These are phyloP conservation scores for Penstemon davidsonii DNA, from an alignment of 257 asterid species.

Conservation along the genomic window DNA sequence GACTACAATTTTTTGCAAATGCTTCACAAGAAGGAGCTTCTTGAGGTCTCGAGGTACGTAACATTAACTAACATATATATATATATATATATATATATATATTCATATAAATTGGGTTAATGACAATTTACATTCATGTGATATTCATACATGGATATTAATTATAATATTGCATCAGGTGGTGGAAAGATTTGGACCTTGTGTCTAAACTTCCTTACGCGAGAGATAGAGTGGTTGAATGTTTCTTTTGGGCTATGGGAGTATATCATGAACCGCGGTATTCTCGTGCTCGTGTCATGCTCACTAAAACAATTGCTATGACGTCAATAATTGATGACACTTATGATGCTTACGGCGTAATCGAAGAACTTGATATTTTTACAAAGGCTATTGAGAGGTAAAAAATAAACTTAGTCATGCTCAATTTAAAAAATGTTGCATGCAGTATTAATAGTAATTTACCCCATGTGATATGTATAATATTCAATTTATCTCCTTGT, in stretches of 20 bases:
- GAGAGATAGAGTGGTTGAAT: slow-evolving; percentile 28
- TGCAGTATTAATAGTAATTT: no score
- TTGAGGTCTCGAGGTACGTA: slow-evolving; percentile 16
- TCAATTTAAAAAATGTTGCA: no score
- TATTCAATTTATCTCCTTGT: no score
- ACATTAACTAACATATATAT: background rate
- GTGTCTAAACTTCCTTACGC: slow-evolving; percentile 23
- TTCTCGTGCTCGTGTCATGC: slow-evolving; percentile 24
- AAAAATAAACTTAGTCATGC: no score
- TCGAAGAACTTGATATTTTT: slow-evolving; percentile 19
- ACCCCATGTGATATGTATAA: no score
- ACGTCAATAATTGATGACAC: slow-evolving; percentile 30
- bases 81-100: no score
- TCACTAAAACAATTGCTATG: slow-evolving; percentile 16
- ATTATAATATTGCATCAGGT: background rate
- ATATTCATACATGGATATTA: background rate
- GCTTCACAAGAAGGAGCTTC: slow-evolving; percentile 26
- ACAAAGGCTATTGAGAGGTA: slow-evolving; percentile 23
- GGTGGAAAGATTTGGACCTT: slow-evolving; percentile 32
- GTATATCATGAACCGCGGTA: slow-evolving; percentile 25
- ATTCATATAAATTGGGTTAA: no score
- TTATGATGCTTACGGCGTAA: slow-evolving; percentile 29
- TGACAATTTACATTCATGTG: background rate
- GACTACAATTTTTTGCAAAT: slow-evolving; percentile 22
- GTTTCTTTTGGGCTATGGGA: slow-evolving; percentile 32